phyloP scores from a whole-genome alignment of 495 filamentous ascomycete species.

The Daldinia loculata region DNA sequence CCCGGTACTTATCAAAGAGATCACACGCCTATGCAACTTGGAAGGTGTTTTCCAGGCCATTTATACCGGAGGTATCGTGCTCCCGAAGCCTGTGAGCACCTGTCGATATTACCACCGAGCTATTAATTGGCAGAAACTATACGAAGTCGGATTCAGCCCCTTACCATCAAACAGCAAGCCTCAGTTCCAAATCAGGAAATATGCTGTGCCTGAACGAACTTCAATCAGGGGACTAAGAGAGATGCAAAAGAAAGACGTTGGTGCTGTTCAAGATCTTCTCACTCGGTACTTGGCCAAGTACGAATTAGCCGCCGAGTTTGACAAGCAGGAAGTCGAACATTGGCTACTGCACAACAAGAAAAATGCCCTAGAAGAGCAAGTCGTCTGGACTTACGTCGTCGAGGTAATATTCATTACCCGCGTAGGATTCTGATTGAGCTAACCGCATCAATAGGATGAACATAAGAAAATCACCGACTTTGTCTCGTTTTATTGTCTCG shows the following conservation, averaged over 20 bases:
- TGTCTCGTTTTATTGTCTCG: constrained; percentile 94
- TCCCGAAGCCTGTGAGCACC: constrained; percentile 89
- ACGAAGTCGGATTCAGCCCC: constrained; percentile 90
- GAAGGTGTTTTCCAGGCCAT: constrained; percentile 90
- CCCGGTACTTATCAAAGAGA: constrained; percentile 94
- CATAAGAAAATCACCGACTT: constrained; percentile 89
- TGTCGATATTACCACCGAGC: constrained; percentile 94
- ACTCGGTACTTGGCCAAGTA: constrained; percentile 80
- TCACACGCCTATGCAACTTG: constrained; percentile 88
- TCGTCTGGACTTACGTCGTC: constrained; percentile 91
- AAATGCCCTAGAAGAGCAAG: constrained; percentile 70
- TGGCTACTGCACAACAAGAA: constrained; percentile 79
- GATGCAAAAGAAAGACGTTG: constrained; percentile 85
- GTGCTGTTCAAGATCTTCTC: constrained; percentile 76
- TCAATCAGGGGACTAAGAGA: constrained; percentile 75
- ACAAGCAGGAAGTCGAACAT: constrained; percentile 80
- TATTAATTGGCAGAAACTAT: constrained; percentile 93
- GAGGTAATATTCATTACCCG: constrained; percentile 61
- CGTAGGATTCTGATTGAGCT: not conserved
- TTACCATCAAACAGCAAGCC: constrained; percentile 83
- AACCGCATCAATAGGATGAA: constrained; percentile 45
- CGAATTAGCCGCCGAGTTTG: constrained; percentile 84
- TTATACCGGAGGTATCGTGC: constrained; percentile 89
- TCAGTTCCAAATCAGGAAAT: constrained; percentile 79
- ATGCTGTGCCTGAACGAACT: constrained; percentile 75